Conservation (phyloP, 768 basidiomycete species). For the Kwoniella pini region DNA sequence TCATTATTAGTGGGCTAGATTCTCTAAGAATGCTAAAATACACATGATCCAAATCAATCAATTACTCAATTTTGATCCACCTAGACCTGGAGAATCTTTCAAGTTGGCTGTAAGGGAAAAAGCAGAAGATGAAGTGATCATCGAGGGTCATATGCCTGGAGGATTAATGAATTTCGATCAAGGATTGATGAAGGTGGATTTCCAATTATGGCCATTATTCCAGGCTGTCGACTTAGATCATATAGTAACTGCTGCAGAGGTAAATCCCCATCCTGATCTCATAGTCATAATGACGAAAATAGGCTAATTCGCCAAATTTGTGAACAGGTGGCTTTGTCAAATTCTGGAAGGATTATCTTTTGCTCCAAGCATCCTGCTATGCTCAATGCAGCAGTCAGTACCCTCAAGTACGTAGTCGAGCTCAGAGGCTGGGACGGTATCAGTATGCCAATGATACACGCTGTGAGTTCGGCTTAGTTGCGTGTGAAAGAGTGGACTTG, state of each 20-base stretch:
- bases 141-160: slow-evolving; percentile 57
- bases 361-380: slow-evolving; percentile 86
- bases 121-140: slow-evolving; percentile 21
- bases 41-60: slow-evolving; percentile 65
- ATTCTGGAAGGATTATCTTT: slow-evolving; percentile 82
- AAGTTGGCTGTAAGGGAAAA: slow-evolving; percentile 29
- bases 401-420: slow-evolving; percentile 87
- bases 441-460: slow-evolving; percentile 61
- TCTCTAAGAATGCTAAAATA: slow-evolving; percentile 81
- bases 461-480: slow-evolving; percentile 25
- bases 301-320: background rate
- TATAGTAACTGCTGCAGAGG: slow-evolving; percentile 84
- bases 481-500: background rate
- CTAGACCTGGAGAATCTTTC: slow-evolving; percentile 47
- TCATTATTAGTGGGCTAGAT: slow-evolving; percentile 41
- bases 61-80: slow-evolving; percentile 49
- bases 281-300: background rate
- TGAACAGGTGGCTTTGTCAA: slow-evolving; percentile 71
- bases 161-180: slow-evolving; percentile 91
- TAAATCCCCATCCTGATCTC: slow-evolving; percentile 12
- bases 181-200: slow-evolving; percentile 88
- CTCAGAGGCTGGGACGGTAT: slow-evolving; percentile 90
- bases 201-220: slow-evolving; percentile 96
- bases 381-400: slow-evolving; percentile 82
- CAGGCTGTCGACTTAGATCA: slow-evolving; percentile 90